Conservation (phyloP, 768 basidiomycete genomes). For the Sarcodon sp. region DNA sequence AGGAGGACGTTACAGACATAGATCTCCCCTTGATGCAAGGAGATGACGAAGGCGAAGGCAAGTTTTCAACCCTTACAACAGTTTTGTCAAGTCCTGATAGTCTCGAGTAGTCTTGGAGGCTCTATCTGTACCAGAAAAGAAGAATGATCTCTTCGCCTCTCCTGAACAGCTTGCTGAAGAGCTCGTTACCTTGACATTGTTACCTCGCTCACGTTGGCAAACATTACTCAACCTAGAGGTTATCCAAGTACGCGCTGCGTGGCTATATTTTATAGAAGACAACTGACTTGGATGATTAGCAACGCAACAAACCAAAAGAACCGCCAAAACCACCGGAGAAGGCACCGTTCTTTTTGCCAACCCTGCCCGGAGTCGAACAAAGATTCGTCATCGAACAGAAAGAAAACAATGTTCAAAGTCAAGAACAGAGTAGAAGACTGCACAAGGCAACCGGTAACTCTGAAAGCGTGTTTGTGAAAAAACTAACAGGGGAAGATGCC, state of each 20-base stretch:
- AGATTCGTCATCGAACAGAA: conserved; percentile 53
- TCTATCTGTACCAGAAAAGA: conserved; percentile 23
- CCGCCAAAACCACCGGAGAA: conserved; percentile 90
- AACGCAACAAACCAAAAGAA: conserved; percentile 94
- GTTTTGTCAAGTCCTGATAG: too few species aligned
- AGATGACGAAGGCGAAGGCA: conserved; percentile 69
- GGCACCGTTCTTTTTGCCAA: conserved; percentile 95
- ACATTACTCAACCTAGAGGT: conserved; percentile 93
- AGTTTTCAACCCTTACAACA: conserved; percentile 5
- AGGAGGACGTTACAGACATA: conserved; percentile 59
- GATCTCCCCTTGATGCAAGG: conserved; percentile 80
- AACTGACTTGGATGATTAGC: conserved; percentile 25
- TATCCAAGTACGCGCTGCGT: conserved; percentile 50
- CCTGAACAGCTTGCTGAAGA: conserved; percentile 85
- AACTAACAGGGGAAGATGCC: conserved; percentile 39
- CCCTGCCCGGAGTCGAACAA: conserved; percentile 75
- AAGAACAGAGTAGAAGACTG: conserved; percentile 34
- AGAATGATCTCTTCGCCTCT: conserved; percentile 62
- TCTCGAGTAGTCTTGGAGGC: not conserved
- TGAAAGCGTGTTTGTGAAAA: conserved; percentile 62
- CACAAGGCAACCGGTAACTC: conserved; percentile 35
- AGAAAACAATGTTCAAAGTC: conserved; percentile 20
- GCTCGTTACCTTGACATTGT: conserved; percentile 83
- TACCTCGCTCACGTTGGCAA: conserved; percentile 93
- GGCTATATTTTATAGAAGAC: not conserved